Conservation (phyloP, 805 yeast species). For the Grigorovia humatica region DNA sequence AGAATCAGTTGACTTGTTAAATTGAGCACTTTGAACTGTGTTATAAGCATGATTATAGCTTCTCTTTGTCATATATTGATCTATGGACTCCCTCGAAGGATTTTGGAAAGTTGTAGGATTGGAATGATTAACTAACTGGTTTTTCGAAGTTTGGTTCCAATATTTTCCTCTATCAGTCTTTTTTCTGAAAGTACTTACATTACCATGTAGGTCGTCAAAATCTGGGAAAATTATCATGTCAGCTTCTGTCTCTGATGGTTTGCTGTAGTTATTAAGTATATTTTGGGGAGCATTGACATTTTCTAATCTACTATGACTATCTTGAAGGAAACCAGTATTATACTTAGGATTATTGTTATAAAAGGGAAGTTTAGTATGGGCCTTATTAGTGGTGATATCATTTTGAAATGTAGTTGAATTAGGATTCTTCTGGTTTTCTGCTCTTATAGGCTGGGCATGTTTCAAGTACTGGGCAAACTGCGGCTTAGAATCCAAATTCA, state of each 20-base stretch:
- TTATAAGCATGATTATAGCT: too few relatives aligned
- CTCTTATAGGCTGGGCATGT: neutral
- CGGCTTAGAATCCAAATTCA: conserved; percentile 2
- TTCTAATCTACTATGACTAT: neutral
- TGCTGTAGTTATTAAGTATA: too few relatives aligned
- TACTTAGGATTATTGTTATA: too few relatives aligned
- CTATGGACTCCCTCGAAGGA: neutral
- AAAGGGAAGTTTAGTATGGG: too few relatives aligned
- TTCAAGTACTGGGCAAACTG: conserved; percentile 6
- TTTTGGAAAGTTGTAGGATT: neutral
- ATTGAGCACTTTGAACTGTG: too few relatives aligned
- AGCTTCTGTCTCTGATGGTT: conserved; percentile 2
- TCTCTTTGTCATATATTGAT: too few relatives aligned
- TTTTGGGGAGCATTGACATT: neutral
- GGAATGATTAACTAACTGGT: neutral
- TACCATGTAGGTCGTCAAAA: conserved; percentile 8
- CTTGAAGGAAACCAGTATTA: neutral
- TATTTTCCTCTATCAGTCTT: conserved; percentile 1
- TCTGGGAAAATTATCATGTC: conserved; percentile 5
- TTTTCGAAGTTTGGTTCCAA: neutral
- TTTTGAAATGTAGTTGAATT: too few relatives aligned
- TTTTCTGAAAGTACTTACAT: conserved; percentile 8
- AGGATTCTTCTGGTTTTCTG: too few relatives aligned
- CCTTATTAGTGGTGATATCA: too few relatives aligned
- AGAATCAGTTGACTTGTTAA: neutral